phyloP scores from a whole-genome alignment of 2,329 filamentous ascomycete species.

The Diaporthe sp. region DNA sequence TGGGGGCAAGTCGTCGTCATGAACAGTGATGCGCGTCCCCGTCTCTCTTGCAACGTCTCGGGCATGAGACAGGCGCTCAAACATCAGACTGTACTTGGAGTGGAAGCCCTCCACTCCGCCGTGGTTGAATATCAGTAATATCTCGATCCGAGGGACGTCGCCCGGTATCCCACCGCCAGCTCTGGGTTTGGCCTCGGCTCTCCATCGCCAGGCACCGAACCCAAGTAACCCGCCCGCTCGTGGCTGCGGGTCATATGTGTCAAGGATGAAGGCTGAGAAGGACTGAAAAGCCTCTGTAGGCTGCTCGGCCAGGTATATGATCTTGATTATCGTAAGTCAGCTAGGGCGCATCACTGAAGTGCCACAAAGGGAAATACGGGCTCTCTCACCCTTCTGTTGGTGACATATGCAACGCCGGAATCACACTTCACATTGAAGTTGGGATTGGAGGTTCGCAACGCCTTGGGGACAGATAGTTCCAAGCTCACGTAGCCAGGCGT shows the following conservation, averaged over 20 bases:
- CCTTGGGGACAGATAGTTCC: slow-evolving; percentile 78
- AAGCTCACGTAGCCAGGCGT: slow-evolving; percentile 85
- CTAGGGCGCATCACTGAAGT: not conserved
- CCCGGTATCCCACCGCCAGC: slow-evolving; percentile 86
- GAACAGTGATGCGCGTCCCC: slow-evolving; percentile 71
- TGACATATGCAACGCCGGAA: slow-evolving; percentile 83
- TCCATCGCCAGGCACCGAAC: slow-evolving; percentile 95
- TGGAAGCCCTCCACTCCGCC: slow-evolving; percentile 96
- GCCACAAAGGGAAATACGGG: slow-evolving; percentile 38
- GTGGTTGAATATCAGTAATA: slow-evolving; percentile 92
- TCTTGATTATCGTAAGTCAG: slow-evolving; percentile 60
- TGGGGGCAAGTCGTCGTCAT: slow-evolving; percentile 85
- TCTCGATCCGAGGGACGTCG: slow-evolving; percentile 78
- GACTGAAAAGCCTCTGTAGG: slow-evolving; percentile 82
- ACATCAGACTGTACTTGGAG: slow-evolving; percentile 84
- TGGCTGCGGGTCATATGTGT: slow-evolving; percentile 88
- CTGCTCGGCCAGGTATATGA: slow-evolving; percentile 87
- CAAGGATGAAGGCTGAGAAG: slow-evolving; percentile 90
- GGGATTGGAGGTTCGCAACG: slow-evolving; percentile 70
- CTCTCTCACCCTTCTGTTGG: slow-evolving; percentile 84
- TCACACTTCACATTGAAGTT: slow-evolving; percentile 80
- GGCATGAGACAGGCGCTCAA: slow-evolving; percentile 85
- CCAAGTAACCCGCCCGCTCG: slow-evolving; percentile 77
- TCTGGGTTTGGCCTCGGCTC: slow-evolving; percentile 83
- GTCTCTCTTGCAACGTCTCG: slow-evolving; percentile 80